These are phyloP conservation scores for Camelina laxa DNA, from an alignment of 345 rosid genomes.

Conservation along the genomic window DNA sequence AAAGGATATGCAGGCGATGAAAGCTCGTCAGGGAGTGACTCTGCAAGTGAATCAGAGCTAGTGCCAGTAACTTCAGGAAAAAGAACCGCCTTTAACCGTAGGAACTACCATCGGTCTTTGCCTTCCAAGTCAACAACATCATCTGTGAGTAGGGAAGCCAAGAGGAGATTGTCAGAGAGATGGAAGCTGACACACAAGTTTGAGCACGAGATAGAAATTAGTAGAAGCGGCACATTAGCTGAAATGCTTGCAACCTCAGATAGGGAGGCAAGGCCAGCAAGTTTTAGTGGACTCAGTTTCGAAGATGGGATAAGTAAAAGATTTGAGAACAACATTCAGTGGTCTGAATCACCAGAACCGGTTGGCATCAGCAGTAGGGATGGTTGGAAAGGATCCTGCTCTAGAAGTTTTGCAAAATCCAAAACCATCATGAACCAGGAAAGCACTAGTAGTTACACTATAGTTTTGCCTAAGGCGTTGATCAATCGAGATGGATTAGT, in stretches of 20 bases:
- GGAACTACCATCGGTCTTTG: constrained; percentile 47
- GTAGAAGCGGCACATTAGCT: constrained; percentile 75
- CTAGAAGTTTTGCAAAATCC: constrained; percentile 60
- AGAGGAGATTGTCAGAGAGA: constrained; percentile 91
- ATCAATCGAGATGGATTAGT: constrained; percentile 53
- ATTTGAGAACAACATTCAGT: constrained; percentile 37
- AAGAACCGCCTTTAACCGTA: constrained; percentile 53
- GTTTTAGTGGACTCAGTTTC: constrained; percentile 45
- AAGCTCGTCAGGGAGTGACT: constrained; percentile 82
- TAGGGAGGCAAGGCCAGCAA: constrained; percentile 51
- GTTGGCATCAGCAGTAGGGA: constrained; percentile 95
- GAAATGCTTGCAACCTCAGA: constrained; percentile 93
- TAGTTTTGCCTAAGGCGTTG: constrained; percentile 54
- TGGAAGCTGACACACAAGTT: constrained; percentile 82
- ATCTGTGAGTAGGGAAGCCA: constrained; percentile 84
- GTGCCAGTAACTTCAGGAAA: constrained; percentile 51
- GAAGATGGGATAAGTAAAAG: constrained; percentile 47
- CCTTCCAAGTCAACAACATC: constrained; percentile 64
- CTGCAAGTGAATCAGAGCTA: constrained; percentile 68
- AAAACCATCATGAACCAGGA: constrained; percentile 62
- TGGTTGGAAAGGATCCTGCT: constrained; percentile 81
- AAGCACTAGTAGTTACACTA: constrained; percentile 50
- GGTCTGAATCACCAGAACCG: constrained; percentile 56
- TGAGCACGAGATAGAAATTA: constrained; percentile 56
- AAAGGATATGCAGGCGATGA: constrained; percentile 82